phyloP scores from a whole-genome alignment of 495 filamentous ascomycete species.

The Articulospora tetracladia region DNA sequence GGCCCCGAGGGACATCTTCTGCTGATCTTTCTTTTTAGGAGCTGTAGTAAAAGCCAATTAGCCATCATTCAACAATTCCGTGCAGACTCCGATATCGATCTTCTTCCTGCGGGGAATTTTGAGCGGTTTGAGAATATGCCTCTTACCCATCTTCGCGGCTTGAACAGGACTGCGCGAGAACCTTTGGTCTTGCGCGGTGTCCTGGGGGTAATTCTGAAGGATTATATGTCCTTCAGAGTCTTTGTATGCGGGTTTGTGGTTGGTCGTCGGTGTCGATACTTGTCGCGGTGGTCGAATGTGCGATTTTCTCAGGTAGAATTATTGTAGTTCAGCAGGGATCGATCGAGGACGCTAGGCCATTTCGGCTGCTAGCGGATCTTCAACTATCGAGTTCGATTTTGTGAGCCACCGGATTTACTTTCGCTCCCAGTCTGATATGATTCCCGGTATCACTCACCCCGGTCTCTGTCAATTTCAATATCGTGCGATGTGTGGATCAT shows the following conservation, averaged over 20 bases:
- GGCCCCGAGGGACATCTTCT: slow-evolving; percentile 87
- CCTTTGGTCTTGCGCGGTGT: slow-evolving; percentile 22
- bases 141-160: slow-evolving; percentile 83
- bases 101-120: not conserved
- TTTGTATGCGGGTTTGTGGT: not conserved
- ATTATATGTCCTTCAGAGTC: slow-evolving; percentile 13
- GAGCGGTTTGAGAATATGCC: slow-evolving; percentile 26
- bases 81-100: not conserved
- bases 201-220: slow-evolving; percentile 12
- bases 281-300: slow-evolving; percentile 3
- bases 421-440: no score
- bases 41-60: slow-evolving; percentile 51
- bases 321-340: not conserved
- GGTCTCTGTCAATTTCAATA: not conserved
- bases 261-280: not conserved
- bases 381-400: not conserved
- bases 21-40: slow-evolving; percentile 79
- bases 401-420: no score
- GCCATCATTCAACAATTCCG: slow-evolving; percentile 19
- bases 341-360: not conserved
- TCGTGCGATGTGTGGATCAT: not conserved
- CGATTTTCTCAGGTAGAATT: not conserved
- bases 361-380: not conserved
- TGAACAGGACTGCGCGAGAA: slow-evolving; percentile 20
- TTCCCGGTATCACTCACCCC: not conserved